phyloP scores from a whole-genome alignment of 1,284 basidiomycete species.

The Ustilago sp. region DNA sequence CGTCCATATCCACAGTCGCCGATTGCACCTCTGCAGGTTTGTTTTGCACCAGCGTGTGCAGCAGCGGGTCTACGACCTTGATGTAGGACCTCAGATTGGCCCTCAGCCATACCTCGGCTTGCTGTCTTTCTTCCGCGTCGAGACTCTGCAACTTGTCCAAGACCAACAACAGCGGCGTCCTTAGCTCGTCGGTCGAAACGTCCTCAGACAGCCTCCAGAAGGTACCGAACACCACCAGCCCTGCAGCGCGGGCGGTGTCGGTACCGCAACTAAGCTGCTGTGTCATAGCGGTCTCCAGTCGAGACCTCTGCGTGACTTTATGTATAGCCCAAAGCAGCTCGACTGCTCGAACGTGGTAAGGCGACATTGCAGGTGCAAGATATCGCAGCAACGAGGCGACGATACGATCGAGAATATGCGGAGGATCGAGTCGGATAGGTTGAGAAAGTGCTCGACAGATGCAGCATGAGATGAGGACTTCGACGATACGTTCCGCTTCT shows the following conservation, averaged over 20 bases:
- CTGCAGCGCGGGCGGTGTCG: constrained; percentile 68
- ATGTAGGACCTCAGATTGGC: constrained; percentile 54
- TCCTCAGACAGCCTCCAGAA: constrained; percentile 89
- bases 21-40: constrained; percentile 5
- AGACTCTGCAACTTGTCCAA: constrained; percentile 77
- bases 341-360: constrained; percentile 85
- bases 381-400: constrained; percentile 78
- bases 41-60: constrained; percentile 43
- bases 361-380: constrained; percentile 76
- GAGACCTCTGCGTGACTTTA: constrained; percentile 28
- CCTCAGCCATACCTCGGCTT: constrained; percentile 59
- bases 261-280: constrained; percentile 29
- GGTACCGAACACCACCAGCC: constrained; percentile 88
- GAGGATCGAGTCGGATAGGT: constrained; percentile 35
- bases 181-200: constrained; percentile 55
- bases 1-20: constrained; percentile 7
- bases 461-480: constrained; percentile 49
- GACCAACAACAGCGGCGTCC: constrained; percentile 83
- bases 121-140: constrained; percentile 46
- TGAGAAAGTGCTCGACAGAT: constrained; percentile 47
- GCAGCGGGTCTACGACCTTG: constrained; percentile 55
- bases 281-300: constrained; percentile 48
- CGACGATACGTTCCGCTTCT: constrained; percentile 49
- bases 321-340: constrained; percentile 81
- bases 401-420: constrained; percentile 33